Conservation (phyloP, 352 stramenopile species). For the Globisporangium megalacanthum region DNA sequence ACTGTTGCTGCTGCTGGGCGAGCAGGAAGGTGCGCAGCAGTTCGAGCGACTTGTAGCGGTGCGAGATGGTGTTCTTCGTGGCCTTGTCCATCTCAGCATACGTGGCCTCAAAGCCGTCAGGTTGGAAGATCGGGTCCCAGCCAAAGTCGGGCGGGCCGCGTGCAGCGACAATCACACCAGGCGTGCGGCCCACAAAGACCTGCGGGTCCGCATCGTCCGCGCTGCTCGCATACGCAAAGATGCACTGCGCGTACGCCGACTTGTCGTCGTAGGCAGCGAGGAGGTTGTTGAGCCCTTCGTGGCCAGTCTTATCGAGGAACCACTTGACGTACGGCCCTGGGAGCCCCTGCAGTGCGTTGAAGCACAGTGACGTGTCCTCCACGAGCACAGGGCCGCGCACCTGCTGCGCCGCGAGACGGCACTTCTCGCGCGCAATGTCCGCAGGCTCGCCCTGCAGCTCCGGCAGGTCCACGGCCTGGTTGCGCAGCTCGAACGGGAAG, state of each 20-base stretch:
- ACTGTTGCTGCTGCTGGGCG: slow-evolving; percentile 1
- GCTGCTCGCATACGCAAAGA: slow-evolving; percentile 89
- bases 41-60: slow-evolving; percentile 82
- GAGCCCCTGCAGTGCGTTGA: slow-evolving; percentile 92
- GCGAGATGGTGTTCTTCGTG: slow-evolving; percentile 89
- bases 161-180: slow-evolving; percentile 91
- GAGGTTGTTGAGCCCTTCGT: slow-evolving; percentile 93
- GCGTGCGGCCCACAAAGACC: slow-evolving; percentile 92
- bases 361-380: slow-evolving; percentile 97
- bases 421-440: slow-evolving; percentile 95
- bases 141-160: slow-evolving; percentile 82
- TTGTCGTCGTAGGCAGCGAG: slow-evolving; percentile 93
- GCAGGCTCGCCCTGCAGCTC: slow-evolving; percentile 96
- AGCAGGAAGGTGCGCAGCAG: slow-evolving; percentile 42
- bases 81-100: slow-evolving; percentile 90
- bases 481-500: slow-evolving; percentile 91
- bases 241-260: slow-evolving; percentile 94
- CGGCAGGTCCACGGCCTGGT: slow-evolving; percentile 93
- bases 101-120: slow-evolving; percentile 73
- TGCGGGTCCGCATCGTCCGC: slow-evolving; percentile 67
- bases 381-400: slow-evolving; percentile 90
- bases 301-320: slow-evolving; percentile 96
- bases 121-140: slow-evolving; percentile 90
- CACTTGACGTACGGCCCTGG: slow-evolving; percentile 98
- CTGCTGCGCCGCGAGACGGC: slow-evolving; percentile 80